Conservation (phyloP, 768 basidiomycete genomes). For the Collybia nuda region DNA sequence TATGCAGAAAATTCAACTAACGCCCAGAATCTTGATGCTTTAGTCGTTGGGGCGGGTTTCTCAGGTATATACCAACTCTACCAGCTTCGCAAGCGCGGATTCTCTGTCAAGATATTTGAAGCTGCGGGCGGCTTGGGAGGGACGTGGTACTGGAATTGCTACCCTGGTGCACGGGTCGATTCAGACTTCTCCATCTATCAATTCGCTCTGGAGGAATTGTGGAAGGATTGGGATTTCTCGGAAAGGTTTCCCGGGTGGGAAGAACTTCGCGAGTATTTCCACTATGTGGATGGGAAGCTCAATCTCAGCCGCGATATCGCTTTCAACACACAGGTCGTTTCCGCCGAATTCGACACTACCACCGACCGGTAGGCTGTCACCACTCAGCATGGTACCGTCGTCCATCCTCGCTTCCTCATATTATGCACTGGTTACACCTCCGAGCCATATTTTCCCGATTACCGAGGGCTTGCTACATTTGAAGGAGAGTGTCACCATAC, state of each 20-base stretch:
- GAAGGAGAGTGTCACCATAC: constrained; percentile 14
- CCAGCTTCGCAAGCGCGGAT: neutral
- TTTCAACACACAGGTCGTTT: constrained; percentile 13
- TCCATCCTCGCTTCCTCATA: constrained; percentile 12
- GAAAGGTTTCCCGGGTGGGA: neutral
- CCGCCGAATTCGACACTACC: constrained; percentile 8
- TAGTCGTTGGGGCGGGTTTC: constrained; percentile 18
- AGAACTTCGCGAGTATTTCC: neutral
- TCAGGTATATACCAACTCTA: constrained; percentile 10
- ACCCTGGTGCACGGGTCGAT: constrained; percentile 11
- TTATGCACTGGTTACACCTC: constrained; percentile 12
- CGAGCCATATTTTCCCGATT: constrained; percentile 9
- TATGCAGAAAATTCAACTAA: too few species aligned
- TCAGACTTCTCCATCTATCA: neutral
- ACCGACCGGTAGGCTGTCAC: constrained; percentile 12
- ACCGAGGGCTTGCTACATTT: constrained; percentile 12
- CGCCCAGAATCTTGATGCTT: constrained; percentile 4
- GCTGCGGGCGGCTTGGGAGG: constrained; percentile 13
- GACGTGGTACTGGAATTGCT: constrained; percentile 17
- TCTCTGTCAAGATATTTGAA: constrained; percentile 1
- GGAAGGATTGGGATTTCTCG: neutral
- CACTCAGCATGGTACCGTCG: constrained; percentile 5
- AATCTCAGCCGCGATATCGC: constrained; percentile 11
- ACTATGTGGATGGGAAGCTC: constrained; percentile 8
- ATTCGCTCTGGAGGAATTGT: neutral